Evolutionary conservation across 805 yeast genomes (phyloP).

Genomic region (Starmerella stellata): DNA sequence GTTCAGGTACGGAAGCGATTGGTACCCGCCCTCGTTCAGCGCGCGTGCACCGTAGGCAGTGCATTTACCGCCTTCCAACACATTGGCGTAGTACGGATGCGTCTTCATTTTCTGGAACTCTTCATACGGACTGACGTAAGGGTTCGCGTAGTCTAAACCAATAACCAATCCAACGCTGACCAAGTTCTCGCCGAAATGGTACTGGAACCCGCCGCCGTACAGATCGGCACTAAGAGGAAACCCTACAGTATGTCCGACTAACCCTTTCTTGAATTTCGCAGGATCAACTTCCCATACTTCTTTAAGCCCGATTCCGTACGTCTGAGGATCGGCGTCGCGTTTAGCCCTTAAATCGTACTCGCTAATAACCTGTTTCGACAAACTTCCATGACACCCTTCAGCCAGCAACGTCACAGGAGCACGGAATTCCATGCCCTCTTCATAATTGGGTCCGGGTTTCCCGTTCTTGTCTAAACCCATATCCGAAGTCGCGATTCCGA

Average conservation of each 20-base stretch:
- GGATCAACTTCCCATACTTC: conserved; percentile 94
- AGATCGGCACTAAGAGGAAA: conserved; percentile 56
- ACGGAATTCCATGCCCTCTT: conserved; percentile 93
- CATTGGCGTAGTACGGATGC: conserved; percentile 64
- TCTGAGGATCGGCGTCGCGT: conserved; percentile 41
- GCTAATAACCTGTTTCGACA: conserved; percentile 57
- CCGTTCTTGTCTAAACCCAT: conserved; percentile 69
- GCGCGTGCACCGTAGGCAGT: conserved; percentile 92
- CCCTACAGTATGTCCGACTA: conserved; percentile 74
- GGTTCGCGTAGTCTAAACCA: conserved; percentile 87
- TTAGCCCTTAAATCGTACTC: conserved; percentile 49
- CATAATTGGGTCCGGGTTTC: conserved; percentile 62
- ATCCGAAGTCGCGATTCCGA: conserved; percentile 89
- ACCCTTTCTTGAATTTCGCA: conserved; percentile 62
- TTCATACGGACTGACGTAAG: conserved; percentile 86
- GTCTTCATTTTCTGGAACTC: conserved; percentile 90
- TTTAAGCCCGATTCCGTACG: conserved; percentile 89
- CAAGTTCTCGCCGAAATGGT: conserved; percentile 85
- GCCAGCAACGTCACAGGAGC: conserved; percentile 79
- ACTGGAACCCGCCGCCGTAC: conserved; percentile 95
- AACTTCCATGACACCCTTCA: conserved; percentile 97
- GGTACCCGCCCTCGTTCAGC: conserved; percentile 90
- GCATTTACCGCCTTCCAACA: conserved; percentile 77
- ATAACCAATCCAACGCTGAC: conserved; percentile 88
- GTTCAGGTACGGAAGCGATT: conserved; percentile 71